These are phyloP conservation scores for Stephania japonica DNA, from an alignment of 164 flowering plant species.

Conservation along the genomic window DNA sequence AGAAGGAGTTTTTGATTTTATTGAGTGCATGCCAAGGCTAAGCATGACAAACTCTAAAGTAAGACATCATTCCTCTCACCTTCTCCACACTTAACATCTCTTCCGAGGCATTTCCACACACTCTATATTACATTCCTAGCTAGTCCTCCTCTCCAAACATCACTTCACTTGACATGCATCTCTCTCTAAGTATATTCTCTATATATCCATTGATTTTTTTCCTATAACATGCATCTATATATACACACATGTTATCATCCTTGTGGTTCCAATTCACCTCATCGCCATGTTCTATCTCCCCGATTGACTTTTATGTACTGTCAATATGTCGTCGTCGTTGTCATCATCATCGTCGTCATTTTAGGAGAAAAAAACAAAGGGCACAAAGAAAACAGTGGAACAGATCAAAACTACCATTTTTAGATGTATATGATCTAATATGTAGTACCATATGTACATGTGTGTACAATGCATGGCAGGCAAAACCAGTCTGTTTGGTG, in stretches of 20 bases:
- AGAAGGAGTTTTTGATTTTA: conserved; percentile 27
- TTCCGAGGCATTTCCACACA: conserved; percentile 31
- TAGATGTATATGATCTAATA: not conserved
- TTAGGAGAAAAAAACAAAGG: not conserved
- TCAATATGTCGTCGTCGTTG: not conserved
- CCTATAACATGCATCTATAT: too few relatives aligned
- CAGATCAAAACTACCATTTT: not conserved
- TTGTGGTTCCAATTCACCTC: too few relatives aligned
- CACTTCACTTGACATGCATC: not conserved
- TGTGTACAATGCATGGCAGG: not conserved
- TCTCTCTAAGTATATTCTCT: too few relatives aligned
- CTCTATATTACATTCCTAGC: conserved; percentile 24
- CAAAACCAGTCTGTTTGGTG: not conserved
- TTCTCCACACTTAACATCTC: conserved; percentile 59
- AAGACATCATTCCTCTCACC: conserved; percentile 81
- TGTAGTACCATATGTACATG: not conserved
- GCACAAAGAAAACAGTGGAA: not conserved
- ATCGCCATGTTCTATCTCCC: too few relatives aligned
- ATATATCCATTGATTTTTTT: too few relatives aligned
- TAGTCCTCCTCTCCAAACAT: not conserved
- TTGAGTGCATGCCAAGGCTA: conserved; percentile 64
- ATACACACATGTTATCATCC: too few relatives aligned
- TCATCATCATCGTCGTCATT: not conserved
- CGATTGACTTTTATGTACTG: not conserved
- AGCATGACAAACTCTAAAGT: conserved; percentile 71